These are phyloP conservation scores for Teunomyces cretensis DNA, from an alignment of 805 yeast genomes.

Conservation along the genomic window DNA sequence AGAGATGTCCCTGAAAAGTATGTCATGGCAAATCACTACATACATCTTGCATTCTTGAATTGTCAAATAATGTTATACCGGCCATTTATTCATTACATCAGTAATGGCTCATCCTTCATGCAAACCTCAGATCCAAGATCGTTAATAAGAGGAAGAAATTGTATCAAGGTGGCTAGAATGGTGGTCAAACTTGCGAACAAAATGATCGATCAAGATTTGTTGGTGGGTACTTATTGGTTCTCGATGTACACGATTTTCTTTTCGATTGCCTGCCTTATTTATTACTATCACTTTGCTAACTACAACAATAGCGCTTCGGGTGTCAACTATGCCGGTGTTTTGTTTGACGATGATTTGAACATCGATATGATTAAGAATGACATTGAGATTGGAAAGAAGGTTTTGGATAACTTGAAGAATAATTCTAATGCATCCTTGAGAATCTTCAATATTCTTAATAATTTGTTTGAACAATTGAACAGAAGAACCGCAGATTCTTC, in stretches of 20 bases:
- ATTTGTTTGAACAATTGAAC: conserved; percentile 77
- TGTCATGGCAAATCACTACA: conserved; percentile 69
- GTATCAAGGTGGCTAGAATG: conserved; percentile 79
- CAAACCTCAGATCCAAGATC: conserved; percentile 54
- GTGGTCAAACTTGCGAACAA: conserved; percentile 80
- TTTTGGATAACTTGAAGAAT: conserved; percentile 67
- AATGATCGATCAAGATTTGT: conserved; percentile 67
- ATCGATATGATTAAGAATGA: conserved; percentile 62
- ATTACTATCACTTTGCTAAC: conserved; percentile 63
- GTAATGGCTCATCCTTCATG: conserved; percentile 45
- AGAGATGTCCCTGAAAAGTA: conserved; percentile 51
- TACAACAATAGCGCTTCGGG: conserved; percentile 29
- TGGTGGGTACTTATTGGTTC: conserved; percentile 90
- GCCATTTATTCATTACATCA: conserved; percentile 83
- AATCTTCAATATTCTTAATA: conserved; percentile 75
- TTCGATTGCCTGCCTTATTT: conserved; percentile 82
- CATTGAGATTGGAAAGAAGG: conserved; percentile 79
- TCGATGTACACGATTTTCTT: conserved; percentile 86
- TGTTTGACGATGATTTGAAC: conserved; percentile 45
- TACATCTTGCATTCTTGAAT: conserved; percentile 70
- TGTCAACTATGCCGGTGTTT: conserved; percentile 43
- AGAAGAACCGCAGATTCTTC: conserved; percentile 60
- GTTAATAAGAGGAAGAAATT: conserved; percentile 72
- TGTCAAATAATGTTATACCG: conserved; percentile 80
- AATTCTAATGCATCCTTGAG: conserved; percentile 76